A percentile compares a stretch with the other conserved stretches of the same genome.
Evolutionary conservation across 2,329 filamentous ascomycete species (phyloP).

Genomic region (Amauroascus verrucosus): DNA sequence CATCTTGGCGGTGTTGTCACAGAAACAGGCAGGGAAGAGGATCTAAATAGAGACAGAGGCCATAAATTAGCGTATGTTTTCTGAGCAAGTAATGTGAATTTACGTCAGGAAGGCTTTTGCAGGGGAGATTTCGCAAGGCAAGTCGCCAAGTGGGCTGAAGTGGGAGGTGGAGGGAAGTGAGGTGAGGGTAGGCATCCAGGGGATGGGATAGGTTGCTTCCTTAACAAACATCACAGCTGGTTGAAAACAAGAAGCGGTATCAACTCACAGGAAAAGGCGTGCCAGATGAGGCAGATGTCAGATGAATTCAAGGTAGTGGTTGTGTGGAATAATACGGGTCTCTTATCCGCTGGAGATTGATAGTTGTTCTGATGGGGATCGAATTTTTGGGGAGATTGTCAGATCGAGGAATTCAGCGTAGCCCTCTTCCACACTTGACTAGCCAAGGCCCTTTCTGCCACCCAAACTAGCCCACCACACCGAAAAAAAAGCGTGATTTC

Average conservation of each 20-base stretch:
- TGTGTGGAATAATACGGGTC: slow-evolving; percentile 9
- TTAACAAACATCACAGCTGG: background rate
- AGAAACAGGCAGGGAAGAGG: background rate
- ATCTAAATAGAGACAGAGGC: slow-evolving; percentile 11
- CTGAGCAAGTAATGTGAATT: background rate
- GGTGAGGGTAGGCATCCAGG: slow-evolving; percentile 9
- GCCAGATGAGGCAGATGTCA: slow-evolving; percentile 1
- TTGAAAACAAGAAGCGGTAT: background rate
- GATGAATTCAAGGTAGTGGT: slow-evolving; percentile 1
- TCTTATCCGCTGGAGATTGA: slow-evolving; percentile 15
- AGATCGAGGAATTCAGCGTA: slow-evolving; percentile 31
- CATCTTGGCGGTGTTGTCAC: slow-evolving; percentile 54
- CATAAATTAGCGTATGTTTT: slow-evolving; percentile 10
- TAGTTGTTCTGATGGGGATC: slow-evolving; percentile 16
- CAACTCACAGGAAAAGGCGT: slow-evolving; percentile 6
- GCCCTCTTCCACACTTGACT: slow-evolving; percentile 18
- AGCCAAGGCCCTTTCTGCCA: slow-evolving; percentile 5
- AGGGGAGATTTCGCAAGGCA: slow-evolving; percentile 6
- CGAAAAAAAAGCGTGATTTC: slow-evolving; percentile 13
- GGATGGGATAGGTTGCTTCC: slow-evolving; percentile 5
- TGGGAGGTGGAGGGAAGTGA: slow-evolving; percentile 9
- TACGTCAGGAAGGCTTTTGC: background rate
- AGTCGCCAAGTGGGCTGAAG: slow-evolving; percentile 10
- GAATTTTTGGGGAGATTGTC: slow-evolving; percentile 29
- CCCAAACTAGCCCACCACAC: slow-evolving; percentile 7